Evolutionary conservation across 805 yeast species (phyloP).

Genomic region (Metschnikowia santaceciliae): DNA sequence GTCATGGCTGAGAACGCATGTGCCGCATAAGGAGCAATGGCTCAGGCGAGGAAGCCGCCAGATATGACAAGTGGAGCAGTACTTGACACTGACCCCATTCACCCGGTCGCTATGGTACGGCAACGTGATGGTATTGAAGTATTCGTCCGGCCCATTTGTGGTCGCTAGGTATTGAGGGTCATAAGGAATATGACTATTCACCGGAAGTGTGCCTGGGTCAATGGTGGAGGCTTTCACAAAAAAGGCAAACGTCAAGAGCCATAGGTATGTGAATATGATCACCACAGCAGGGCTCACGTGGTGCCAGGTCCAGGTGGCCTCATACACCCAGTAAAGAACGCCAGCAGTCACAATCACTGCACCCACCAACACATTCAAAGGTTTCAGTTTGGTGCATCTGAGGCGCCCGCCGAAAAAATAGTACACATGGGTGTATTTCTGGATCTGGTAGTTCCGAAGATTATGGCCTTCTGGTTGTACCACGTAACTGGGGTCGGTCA

Average conservation of each 20-base stretch:
- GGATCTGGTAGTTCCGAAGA: constrained; percentile 42
- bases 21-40: constrained; percentile 69
- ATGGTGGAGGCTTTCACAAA: constrained; percentile 51
- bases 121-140: constrained; percentile 22
- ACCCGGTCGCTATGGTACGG: constrained; percentile 19
- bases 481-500: constrained; percentile 21
- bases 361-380: constrained; percentile 36
- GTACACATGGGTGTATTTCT: constrained; percentile 27
- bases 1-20: constrained; percentile 63
- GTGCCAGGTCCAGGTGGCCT: constrained; percentile 54
- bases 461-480: constrained; percentile 1
- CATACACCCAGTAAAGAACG: constrained; percentile 47
- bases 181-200: constrained; percentile 54
- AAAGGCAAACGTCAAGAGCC: constrained; percentile 47
- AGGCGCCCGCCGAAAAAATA: constrained; percentile 67
- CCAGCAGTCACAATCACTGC: constrained; percentile 39
- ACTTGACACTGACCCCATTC: constrained; percentile 45
- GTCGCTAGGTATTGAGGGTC: constrained; percentile 4
- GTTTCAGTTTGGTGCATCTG: constrained; percentile 40
- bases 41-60: constrained; percentile 71
- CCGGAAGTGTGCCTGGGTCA: constrained; percentile 72
- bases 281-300: constrained; percentile 53
- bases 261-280: constrained; percentile 54
- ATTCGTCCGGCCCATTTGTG: constrained; percentile 48
- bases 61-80: constrained; percentile 49